Base-by-base conservation (phyloP, 192 early-diverging fungal genomes). In the Thamnidium elegans region DNA sequence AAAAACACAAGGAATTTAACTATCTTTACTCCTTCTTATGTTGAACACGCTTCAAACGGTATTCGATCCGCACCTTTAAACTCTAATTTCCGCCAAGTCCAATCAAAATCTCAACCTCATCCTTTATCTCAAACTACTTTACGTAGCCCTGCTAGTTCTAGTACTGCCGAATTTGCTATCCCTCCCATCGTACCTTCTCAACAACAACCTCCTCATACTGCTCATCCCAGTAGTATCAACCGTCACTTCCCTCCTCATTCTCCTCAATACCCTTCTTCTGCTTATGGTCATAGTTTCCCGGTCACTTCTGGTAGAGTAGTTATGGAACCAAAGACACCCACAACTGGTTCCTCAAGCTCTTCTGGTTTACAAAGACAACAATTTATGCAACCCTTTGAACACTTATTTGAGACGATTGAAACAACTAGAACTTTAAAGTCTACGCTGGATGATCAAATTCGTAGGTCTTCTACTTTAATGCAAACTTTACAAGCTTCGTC, bases 401-500 rank as follows among this genome's bases (percentile, higher is more conserved):
- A 62, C 42, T 67, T 85, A 6, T 80, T 79, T 62, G 84, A 85
- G 48, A 79, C 77, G 10, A 74, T 81, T 46, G 90, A 90, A 44
- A 80, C 80, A 6, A 78, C 82, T 3, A 70, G 77, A 8, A 78
- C 76, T 0, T 76, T 93, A n/a, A 83, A 85, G 50, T 65, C 77
- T 48, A 87, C 86, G 31, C 78, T 93, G 52, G 86, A 89, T 69
- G 90, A 90, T 48, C 90, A 93, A 74, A 83, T 93, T 54, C 80
- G 91, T 13, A 83, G 83, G 44, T 86, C 88, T 7, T 74, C 84
- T 0, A 78, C 86, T 7, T 70, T 93, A 34, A 79, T 93, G 11
- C 88, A 90, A 58, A 90, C 89, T 2, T 78, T 93, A 23, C 89
- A 90, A 66, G 75, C 84, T 0, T 78, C 77, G 15, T 87, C 85